Conservation (phyloP, 2,329 filamentous ascomycete species). For the Cadophora luteo-olivacea region DNA sequence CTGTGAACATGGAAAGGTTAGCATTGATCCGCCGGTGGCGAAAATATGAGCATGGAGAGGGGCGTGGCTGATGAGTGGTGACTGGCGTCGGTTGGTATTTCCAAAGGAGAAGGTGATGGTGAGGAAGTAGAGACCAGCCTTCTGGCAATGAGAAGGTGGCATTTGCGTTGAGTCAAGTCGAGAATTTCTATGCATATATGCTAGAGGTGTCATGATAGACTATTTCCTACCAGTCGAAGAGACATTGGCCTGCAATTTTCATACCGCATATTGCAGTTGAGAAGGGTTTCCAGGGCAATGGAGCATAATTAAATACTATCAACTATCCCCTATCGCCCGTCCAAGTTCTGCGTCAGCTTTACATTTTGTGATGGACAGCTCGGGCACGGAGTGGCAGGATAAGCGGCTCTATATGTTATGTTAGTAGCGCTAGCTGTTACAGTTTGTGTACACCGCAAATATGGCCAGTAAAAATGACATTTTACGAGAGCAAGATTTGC, state of each 20-base stretch:
- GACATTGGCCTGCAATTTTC: neutral
- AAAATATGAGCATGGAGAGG: slow-evolving; percentile 9
- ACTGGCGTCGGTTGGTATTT: neutral
- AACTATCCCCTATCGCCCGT: too few relatives aligned
- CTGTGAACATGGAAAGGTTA: slow-evolving; percentile 71
- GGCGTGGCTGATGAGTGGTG: neutral
- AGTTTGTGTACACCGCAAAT: too few relatives aligned
- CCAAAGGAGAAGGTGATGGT: neutral
- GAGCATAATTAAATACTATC: too few relatives aligned
- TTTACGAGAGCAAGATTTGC: too few relatives aligned
- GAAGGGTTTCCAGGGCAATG: too few relatives aligned
- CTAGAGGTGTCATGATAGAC: neutral
- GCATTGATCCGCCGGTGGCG: slow-evolving; percentile 55
- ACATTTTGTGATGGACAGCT: too few relatives aligned
- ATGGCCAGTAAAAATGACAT: too few relatives aligned
- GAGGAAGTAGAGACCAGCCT: neutral
- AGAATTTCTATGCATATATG: neutral
- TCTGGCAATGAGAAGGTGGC: neutral
- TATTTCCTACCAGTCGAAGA: neutral
- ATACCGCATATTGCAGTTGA: too few relatives aligned
- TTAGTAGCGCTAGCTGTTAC: too few relatives aligned
- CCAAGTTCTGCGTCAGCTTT: too few relatives aligned
- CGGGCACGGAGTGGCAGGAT: too few relatives aligned
- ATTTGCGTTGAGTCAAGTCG: neutral
- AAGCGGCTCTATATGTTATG: too few relatives aligned